A percentile compares a stretch with the other conserved stretches of the same genome.
phyloP scores from a whole-genome alignment of 805 yeast species.

The Saccharomyces eubayanus region DNA sequence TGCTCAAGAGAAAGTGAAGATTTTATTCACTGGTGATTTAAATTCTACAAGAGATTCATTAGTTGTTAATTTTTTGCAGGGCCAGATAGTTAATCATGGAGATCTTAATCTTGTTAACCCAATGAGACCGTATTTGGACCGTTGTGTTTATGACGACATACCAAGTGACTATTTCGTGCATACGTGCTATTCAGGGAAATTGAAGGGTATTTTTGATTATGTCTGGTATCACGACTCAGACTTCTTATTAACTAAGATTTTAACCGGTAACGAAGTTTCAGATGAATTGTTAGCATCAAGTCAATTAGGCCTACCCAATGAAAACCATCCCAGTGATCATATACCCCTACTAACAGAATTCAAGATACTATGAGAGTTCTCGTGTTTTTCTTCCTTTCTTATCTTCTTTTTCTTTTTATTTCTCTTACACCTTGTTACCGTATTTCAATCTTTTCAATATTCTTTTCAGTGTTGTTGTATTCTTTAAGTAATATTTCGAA shows the following conservation, averaged over 20 bases:
- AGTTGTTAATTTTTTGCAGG: conserved; percentile 39
- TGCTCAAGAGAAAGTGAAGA: conserved; percentile 25
- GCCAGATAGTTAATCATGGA: conserved; percentile 25
- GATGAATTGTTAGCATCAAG: conserved; percentile 15
- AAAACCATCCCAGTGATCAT: conserved; percentile 51
- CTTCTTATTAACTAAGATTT: conserved; percentile 35
- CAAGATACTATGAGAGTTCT: conserved; percentile 14
- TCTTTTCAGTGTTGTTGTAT: background rate
- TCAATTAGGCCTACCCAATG: conserved; percentile 45
- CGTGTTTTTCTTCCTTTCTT: background rate
- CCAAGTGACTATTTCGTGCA: conserved; percentile 27
- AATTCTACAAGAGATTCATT: conserved; percentile 45
- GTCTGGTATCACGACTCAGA: conserved; percentile 43
- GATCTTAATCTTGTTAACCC: conserved; percentile 27
- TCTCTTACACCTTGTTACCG: background rate
- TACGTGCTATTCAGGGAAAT: conserved; percentile 43
- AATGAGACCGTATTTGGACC: conserved; percentile 28
- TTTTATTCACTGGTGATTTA: conserved; percentile 49
- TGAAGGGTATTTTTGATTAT: conserved; percentile 49
- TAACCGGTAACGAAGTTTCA: conserved; percentile 39
- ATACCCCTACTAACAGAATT: conserved; percentile 36
- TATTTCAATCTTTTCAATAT: background rate
- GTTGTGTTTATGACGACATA: conserved; percentile 27
- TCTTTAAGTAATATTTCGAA: background rate
- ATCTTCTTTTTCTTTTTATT: background rate